phyloP scores from a whole-genome alignment of 306 rosid species.

The Leucaena leucocephala region DNA sequence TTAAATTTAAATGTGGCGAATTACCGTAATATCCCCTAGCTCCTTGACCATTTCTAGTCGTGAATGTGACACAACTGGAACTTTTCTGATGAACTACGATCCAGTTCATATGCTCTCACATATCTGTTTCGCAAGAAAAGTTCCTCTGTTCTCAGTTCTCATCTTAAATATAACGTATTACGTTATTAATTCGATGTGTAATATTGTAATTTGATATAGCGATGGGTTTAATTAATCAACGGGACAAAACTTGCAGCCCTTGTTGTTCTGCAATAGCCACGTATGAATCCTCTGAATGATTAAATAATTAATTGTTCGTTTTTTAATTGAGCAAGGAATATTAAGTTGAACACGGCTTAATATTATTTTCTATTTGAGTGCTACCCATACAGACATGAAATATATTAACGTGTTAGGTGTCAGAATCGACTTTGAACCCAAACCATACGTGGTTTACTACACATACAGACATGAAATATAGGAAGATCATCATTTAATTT shows the following conservation, averaged over 20 bases:
- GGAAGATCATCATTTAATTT: not conserved
- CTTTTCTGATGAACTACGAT: not conserved
- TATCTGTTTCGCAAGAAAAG: not conserved
- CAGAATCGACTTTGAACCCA: not conserved
- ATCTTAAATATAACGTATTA: not conserved
- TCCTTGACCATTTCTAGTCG: not conserved
- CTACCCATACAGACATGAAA: not conserved
- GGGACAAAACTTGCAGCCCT: not conserved
- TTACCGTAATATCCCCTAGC: not conserved
- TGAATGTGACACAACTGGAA: not conserved
- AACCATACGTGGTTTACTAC: too few species aligned
- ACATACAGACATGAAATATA: too few species aligned
- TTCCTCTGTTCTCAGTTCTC: not conserved
- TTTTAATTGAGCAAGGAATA: not conserved
- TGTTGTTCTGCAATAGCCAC: not conserved
- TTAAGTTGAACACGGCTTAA: not conserved
- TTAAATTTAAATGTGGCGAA: not conserved
- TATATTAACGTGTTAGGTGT: not conserved
- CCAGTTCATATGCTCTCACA: not conserved
- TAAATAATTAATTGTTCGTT: not conserved
- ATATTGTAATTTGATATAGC: not conserved
- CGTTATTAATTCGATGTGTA: not conserved
- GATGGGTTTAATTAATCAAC: not conserved
- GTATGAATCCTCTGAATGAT: not conserved
- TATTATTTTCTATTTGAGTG: not conserved